Evolutionary conservation across 257 asterid genomes (phyloP).

Genomic region (Ligustrum vulgare): DNA sequence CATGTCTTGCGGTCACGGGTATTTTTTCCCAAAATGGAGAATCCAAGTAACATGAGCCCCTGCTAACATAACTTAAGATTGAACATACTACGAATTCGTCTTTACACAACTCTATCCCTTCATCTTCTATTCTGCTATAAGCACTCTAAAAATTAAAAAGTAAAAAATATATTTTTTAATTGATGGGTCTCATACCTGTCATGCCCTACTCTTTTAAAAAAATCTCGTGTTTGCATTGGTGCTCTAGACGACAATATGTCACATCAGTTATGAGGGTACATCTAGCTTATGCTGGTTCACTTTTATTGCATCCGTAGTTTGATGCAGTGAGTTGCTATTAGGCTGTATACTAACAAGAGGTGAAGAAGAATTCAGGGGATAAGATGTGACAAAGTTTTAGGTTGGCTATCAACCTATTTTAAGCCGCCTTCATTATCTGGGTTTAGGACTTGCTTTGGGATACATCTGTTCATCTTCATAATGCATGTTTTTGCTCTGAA

Average conservation of each 20-base stretch:
- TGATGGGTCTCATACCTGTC: too few species aligned
- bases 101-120: too few species aligned
- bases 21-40: too few species aligned
- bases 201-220: too few species aligned
- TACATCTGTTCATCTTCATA: background rate
- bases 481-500: background rate
- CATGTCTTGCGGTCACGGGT: too few species aligned
- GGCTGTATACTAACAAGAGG: background rate
- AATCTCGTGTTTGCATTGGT: background rate
- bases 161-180: too few species aligned
- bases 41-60: too few species aligned
- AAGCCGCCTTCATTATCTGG: background rate
- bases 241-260: background rate
- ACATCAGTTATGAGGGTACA: background rate
- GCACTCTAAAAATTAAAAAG: too few species aligned
- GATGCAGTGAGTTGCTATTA: background rate
- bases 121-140: too few species aligned
- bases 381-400: background rate
- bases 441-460: background rate
- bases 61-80: too few species aligned
- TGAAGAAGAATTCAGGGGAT: background rate
- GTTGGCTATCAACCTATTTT: background rate
- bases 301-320: background rate
- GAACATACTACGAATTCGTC: too few species aligned
- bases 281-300: background rate